Evolutionary conservation across 805 yeast species (phyloP), one percentile per base, ranked within the genome.

Genomic region (Scheffersomyces ergatensis): DNA sequence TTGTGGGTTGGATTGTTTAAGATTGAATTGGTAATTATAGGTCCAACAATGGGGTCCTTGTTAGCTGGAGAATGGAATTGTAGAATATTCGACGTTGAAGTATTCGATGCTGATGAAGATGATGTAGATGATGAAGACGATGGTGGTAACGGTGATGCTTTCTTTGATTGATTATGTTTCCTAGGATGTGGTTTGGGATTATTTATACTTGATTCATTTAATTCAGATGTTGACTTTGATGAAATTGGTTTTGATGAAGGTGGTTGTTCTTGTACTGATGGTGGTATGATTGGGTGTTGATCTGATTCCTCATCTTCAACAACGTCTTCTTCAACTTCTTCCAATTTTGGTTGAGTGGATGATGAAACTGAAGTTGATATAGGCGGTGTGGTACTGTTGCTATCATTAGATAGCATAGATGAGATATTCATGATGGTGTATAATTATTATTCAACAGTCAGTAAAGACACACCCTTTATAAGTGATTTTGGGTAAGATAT

Each of bases 401-500:
- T 47, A 42, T 60, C 64, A 37, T 44, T 52, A 20, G 67, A 56
- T 50, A 64, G 55, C 60, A 64, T 64, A 20, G 67, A 62, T 13
- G 67, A 62, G 33, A 63, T 63, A 46, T 63, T 61, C 69, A 63
- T 63, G 13, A 18, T 35, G 34, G 11, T 23, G n/a, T n/a, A n/a
- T n/a, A n/a, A n/a, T n/a, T n/a, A n/a, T n/a, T n/a, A n/a, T n/a
- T n/a, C n/a, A n/a, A n/a, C n/a, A n/a, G n/a, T n/a, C n/a, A n/a
- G n/a, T n/a, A n/a, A n/a, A n/a, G n/a, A n/a, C n/a, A n/a, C n/a
- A n/a, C n/a, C n/a, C n/a, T n/a, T n/a, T n/a, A n/a, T n/a, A n/a
- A n/a, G n/a, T n/a, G n/a, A n/a, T n/a, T n/a, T n/a, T n/a, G n/a
- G n/a, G n/a, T n/a, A n/a, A n/a, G n/a, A n/a, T n/a, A n/a, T n/a